These are phyloP conservation scores for Cladosporium sp. DNA, from an alignment of 2,329 filamentous ascomycete genomes.

Conservation along the genomic window DNA sequence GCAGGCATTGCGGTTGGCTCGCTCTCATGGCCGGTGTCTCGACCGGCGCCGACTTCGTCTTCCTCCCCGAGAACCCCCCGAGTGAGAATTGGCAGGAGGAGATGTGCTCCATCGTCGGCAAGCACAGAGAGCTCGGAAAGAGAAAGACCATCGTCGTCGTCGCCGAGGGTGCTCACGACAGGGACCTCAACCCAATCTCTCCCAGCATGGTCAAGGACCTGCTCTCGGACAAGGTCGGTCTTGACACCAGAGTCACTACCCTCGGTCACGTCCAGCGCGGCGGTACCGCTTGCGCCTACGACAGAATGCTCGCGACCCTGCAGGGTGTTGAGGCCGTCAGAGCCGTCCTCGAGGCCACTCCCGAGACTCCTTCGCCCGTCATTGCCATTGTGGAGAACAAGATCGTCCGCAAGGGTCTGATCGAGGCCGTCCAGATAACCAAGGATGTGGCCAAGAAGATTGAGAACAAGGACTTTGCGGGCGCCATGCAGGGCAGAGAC, in stretches of 20 bases:
- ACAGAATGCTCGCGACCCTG: constrained; percentile 86
- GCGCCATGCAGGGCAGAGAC: constrained; percentile 83
- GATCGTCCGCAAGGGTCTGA: constrained; percentile 82
- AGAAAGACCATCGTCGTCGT: constrained; percentile 98
- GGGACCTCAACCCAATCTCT: constrained; percentile 76
- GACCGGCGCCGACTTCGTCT: constrained; percentile 93
- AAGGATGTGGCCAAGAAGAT: constrained; percentile 81
- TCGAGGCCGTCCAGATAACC: constrained; percentile 83
- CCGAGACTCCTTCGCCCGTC: constrained; percentile 85
- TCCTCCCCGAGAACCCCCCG: constrained; percentile 92
- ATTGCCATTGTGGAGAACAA: constrained; percentile 98
- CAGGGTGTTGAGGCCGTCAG: constrained; percentile 94
- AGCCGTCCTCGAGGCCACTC: constrained; percentile 82
- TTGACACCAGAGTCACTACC: constrained; percentile 93
- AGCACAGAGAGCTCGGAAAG: constrained; percentile 88
- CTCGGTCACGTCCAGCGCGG: constrained; percentile 97
- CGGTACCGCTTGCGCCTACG: constrained; percentile 87
- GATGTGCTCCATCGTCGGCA: constrained; percentile 71
- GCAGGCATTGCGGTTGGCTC: constrained; percentile 94
- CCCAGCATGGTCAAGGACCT: constrained; percentile 80
- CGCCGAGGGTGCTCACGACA: constrained; percentile 88
- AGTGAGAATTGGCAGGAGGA: constrained; percentile 82
- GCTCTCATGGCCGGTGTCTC: constrained; percentile 94
- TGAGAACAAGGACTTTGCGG: constrained; percentile 76
- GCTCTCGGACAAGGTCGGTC: constrained; percentile 71